phyloP scores from a whole-genome alignment of 2,329 filamentous ascomycete species.

The Aspergillus persii region DNA sequence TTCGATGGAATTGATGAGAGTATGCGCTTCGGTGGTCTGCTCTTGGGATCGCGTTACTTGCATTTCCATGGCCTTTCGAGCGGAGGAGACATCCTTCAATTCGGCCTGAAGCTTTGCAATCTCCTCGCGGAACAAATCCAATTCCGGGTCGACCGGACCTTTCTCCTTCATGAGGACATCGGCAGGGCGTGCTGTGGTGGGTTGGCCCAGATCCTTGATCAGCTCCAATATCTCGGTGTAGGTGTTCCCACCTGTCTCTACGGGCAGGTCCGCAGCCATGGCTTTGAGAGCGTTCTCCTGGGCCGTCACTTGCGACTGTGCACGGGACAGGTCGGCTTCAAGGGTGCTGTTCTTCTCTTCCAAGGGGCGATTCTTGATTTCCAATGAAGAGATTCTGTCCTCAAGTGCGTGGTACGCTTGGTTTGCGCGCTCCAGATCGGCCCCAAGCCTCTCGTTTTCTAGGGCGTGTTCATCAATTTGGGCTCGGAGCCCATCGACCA shows the following conservation, averaged over 20 bases:
- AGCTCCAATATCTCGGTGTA: slow-evolving; percentile 41
- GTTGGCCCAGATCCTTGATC: slow-evolving; percentile 34
- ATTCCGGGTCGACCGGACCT: slow-evolving; percentile 18
- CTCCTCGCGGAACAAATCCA: slow-evolving; percentile 27
- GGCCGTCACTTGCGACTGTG: slow-evolving; percentile 35
- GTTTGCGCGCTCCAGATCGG: slow-evolving; percentile 32
- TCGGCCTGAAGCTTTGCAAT: slow-evolving; percentile 30
- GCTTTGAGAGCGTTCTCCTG: slow-evolving; percentile 38
- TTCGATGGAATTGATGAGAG: slow-evolving; percentile 38
- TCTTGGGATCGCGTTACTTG: slow-evolving; percentile 37
- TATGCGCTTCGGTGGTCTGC: slow-evolving; percentile 36
- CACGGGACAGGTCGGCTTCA: slow-evolving; percentile 34
- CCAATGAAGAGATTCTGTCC: slow-evolving; percentile 32
- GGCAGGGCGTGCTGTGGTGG: slow-evolving; percentile 14
- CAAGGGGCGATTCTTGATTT: slow-evolving; percentile 34
- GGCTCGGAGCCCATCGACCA: slow-evolving; percentile 36
- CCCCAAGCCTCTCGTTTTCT: slow-evolving; percentile 36
- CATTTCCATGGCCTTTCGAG: slow-evolving; percentile 31
- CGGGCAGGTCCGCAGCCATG: slow-evolving; percentile 36
- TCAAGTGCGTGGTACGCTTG: slow-evolving; percentile 35
- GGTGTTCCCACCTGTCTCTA: slow-evolving; percentile 31
- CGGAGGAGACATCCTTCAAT: slow-evolving; percentile 26
- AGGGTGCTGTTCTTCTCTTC: slow-evolving; percentile 39
- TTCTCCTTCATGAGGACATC: slow-evolving; percentile 17
- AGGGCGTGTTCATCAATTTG: slow-evolving; percentile 35